Conservation (phyloP, 2,329 filamentous ascomycete genomes). For the Penicillium corylophilum region DNA sequence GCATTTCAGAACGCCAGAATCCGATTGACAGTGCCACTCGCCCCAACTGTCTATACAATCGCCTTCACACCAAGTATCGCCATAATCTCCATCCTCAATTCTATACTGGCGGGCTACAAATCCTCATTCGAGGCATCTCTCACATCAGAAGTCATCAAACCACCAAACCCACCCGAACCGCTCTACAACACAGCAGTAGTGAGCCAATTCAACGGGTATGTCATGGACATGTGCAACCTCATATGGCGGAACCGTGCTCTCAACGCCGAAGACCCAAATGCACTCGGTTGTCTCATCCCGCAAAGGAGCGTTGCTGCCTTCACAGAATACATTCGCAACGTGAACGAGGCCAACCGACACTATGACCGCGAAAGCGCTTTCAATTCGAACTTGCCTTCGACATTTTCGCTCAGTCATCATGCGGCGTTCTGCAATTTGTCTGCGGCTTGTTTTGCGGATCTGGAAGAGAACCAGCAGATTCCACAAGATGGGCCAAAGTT, state of each 20-base stretch:
- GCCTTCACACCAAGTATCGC: slow-evolving; percentile 65
- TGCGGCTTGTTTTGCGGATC: slow-evolving; percentile 46
- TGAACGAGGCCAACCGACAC: slow-evolving; percentile 36
- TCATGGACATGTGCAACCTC: slow-evolving; percentile 85
- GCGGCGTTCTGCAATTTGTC: slow-evolving; percentile 47
- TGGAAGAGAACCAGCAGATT: slow-evolving; percentile 47
- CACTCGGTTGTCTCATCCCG: slow-evolving; percentile 54
- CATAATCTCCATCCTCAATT: slow-evolving; percentile 67
- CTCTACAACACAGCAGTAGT: slow-evolving; percentile 61
- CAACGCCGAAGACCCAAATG: slow-evolving; percentile 61
- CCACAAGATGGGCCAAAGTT: slow-evolving; percentile 25
- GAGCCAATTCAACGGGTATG: slow-evolving; percentile 73
- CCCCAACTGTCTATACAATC: slow-evolving; percentile 67
- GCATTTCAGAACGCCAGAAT: slow-evolving; percentile 54
- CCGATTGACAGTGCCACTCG: slow-evolving; percentile 67
- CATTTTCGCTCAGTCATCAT: slow-evolving; percentile 52
- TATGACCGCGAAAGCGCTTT: slow-evolving; percentile 33
- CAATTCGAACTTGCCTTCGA: slow-evolving; percentile 36
- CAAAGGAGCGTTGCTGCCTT: slow-evolving; percentile 46
- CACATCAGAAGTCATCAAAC: slow-evolving; percentile 37
- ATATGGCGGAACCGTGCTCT: slow-evolving; percentile 76
- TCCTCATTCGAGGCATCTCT: slow-evolving; percentile 67
- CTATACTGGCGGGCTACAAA: slow-evolving; percentile 71
- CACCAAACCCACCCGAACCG: slow-evolving; percentile 31
- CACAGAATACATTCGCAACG: slow-evolving; percentile 41